A percentile compares a stretch with the other conserved stretches of the same genome.
These are phyloP conservation scores for Colletotrichum sp. DNA, from an alignment of 2,329 filamentous ascomycete genomes.

Conservation along the genomic window DNA sequence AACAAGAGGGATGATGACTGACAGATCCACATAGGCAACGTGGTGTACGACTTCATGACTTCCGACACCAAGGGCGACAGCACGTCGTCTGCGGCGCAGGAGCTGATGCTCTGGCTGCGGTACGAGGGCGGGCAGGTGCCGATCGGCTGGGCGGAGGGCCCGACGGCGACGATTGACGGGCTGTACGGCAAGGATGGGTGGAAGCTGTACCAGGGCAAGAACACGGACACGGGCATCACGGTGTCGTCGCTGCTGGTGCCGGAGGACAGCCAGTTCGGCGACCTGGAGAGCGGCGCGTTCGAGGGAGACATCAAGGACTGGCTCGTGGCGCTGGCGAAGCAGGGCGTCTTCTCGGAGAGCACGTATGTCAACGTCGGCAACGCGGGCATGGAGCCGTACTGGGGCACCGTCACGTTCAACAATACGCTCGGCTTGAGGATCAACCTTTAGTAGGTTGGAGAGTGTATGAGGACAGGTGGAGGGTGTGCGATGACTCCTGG, in stretches of 20 bases:
- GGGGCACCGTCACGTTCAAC: constrained; percentile 26
- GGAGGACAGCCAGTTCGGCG: constrained; percentile 36
- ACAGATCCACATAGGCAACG: constrained; percentile 32
- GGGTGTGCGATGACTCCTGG: background rate
- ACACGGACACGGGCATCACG: constrained; percentile 45
- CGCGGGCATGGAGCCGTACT: constrained; percentile 34
- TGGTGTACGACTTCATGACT: constrained; percentile 50
- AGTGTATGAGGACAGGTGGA: background rate
- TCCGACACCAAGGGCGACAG: constrained; percentile 46
- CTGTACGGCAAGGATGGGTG: constrained; percentile 41
- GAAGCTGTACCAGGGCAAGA: constrained; percentile 46
- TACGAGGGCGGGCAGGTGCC: constrained; percentile 49
- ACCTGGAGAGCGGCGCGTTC: constrained; percentile 32
- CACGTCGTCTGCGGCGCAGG: constrained; percentile 40
- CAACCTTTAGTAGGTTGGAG: constrained; percentile 9
- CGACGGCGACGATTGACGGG: constrained; percentile 37
- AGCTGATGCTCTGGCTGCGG: constrained; percentile 50
- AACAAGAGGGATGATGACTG: background rate
- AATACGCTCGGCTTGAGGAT: constrained; percentile 26
- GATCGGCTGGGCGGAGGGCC: constrained; percentile 41
- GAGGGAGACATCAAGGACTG: constrained; percentile 45
- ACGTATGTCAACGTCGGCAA: constrained; percentile 50
- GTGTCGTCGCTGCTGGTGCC: constrained; percentile 39
- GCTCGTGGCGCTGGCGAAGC: constrained; percentile 39
- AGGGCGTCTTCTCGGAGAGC: constrained; percentile 37